These are phyloP conservation scores for Byssochlamys sp. DNA, from an alignment of 2,329 filamentous ascomycete genomes.

Conservation along the genomic window DNA sequence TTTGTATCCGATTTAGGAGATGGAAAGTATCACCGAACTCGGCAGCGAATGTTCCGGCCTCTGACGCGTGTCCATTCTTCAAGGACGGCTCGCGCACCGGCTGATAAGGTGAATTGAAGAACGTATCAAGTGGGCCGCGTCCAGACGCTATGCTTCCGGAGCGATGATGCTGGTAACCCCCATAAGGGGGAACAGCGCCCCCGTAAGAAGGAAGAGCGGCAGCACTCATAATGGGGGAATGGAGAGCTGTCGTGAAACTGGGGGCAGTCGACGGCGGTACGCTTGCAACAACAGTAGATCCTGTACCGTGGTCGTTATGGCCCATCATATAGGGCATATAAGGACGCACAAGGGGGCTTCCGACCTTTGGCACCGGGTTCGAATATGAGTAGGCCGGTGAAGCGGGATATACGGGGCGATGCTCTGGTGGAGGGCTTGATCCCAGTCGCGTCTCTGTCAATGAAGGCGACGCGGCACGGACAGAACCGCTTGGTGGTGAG, in stretches of 20 bases:
- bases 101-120: constrained; percentile 22
- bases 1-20: constrained; percentile 36
- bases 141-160: constrained; percentile 18
- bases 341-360: constrained; percentile 28
- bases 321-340: constrained; percentile 30
- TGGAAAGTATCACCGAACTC: constrained; percentile 23
- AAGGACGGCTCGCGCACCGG: constrained; percentile 20
- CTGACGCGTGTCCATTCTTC: constrained; percentile 13
- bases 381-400: constrained; percentile 13
- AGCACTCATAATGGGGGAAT: constrained; percentile 28
- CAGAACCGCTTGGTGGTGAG: constrained; percentile 7
- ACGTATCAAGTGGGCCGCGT: constrained; percentile 21
- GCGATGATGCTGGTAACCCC: constrained; percentile 17
- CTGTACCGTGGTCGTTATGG: constrained; percentile 5
- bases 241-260: constrained; percentile 21
- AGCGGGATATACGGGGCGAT: constrained; percentile 15
- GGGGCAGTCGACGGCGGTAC: constrained; percentile 17
- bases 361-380: constrained; percentile 19
- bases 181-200: constrained; percentile 20
- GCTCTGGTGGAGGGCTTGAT: constrained; percentile 15
- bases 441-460: constrained; percentile 20
- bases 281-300: constrained; percentile 17
- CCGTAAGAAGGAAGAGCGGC: constrained; percentile 11
- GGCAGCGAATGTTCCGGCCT: constrained; percentile 1
- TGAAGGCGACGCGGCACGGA: constrained; percentile 23